Percentiles rank a stretch among this genome's conserved stretches.
Conservation (phyloP, 176 grass and related monocot species). For the sorghum (Sorghum bicolor) region Sorghum_bicolor_NCBIv3 NC_012873.2:1900001-1900500, state of each 20-base stretch:
- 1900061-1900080: not conserved
- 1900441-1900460: not conserved
- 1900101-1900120: not conserved
- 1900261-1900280: not conserved
- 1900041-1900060: not conserved
- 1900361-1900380: not conserved
- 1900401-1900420: not conserved
- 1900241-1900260: not conserved
- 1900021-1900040: rapidly evolving
- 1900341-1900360: not conserved
- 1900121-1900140: constrained; percentile 35
- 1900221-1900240: constrained; percentile 32
- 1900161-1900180: no score
- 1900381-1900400: not conserved
- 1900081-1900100: no score
- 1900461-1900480: no score
- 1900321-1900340: no score
- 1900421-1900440: no score
- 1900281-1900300: not conserved
- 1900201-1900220: constrained; percentile 5
- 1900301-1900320: not conserved
- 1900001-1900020: not conserved
- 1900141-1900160: not conserved
- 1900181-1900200: constrained; percentile 38
- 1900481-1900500: no score